Evolutionary conservation across 2,329 filamentous ascomycete species (phyloP).

Genomic region (Curvularia hawaiiensis): DNA sequence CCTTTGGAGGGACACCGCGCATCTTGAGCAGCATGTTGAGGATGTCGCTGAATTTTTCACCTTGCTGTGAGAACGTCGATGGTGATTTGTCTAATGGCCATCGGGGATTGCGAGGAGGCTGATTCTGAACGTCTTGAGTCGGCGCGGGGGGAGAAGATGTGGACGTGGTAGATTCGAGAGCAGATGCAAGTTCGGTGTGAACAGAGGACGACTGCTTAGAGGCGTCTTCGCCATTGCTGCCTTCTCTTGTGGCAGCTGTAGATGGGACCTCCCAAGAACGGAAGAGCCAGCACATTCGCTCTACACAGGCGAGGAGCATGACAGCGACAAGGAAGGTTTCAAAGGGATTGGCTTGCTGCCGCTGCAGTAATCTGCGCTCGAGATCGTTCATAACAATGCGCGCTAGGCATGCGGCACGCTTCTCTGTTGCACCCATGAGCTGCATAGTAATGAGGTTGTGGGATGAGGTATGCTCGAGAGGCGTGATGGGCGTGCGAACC

Average conservation of each 20-base stretch:
- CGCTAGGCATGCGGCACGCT: conserved; percentile 57
- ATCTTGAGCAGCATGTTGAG: conserved; percentile 64
- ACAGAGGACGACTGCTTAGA: conserved; percentile 6
- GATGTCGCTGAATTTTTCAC: conserved; percentile 62
- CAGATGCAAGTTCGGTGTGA: conserved; percentile 32
- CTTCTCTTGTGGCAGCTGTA: conserved; percentile 1
- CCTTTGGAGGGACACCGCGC: conserved; percentile 55
- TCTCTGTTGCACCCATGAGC: conserved; percentile 61
- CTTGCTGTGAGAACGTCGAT: conserved; percentile 59
- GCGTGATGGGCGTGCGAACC: conserved; percentile 35
- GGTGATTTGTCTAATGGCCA: conserved; percentile 63
- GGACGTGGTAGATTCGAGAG: conserved; percentile 27
- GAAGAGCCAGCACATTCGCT: conserved; percentile 65
- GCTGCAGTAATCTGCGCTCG: conserved; percentile 63
- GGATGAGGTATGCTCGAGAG: conserved; percentile 47
- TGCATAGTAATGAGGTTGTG: conserved; percentile 59
- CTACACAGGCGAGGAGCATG: conserved; percentile 64
- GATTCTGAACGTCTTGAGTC: conserved; percentile 9
- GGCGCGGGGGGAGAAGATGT: background rate
- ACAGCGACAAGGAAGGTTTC: conserved; percentile 65
- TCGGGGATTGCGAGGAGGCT: conserved; percentile 28
- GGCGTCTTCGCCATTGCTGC: conserved; percentile 3
- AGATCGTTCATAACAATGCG: conserved; percentile 64
- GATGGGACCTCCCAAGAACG: conserved; percentile 53
- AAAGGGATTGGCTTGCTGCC: conserved; percentile 61